phyloP scores from a whole-genome alignment of 2,329 filamentous ascomycete genomes.

The Fusarium tjaetaba region DNA sequence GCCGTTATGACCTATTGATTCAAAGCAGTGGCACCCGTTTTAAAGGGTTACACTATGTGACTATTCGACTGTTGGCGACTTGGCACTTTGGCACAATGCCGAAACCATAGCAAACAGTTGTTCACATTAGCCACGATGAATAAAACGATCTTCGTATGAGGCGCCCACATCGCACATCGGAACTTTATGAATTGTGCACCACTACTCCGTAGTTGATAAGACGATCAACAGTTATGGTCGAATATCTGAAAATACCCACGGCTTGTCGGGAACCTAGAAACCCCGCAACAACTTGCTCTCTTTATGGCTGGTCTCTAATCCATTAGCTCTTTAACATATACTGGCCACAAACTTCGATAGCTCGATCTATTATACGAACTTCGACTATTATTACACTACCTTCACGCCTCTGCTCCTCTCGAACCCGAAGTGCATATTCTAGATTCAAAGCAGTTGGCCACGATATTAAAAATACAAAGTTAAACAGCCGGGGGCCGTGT shows the following conservation, averaged over 20 bases:
- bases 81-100: not conserved
- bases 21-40: not conserved
- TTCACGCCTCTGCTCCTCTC: not conserved
- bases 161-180: not conserved
- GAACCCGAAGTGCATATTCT: not conserved
- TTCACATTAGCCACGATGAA: not conserved
- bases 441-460: not conserved
- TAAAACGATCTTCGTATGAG: not conserved
- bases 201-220: not conserved
- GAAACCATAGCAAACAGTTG: not conserved
- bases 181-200: not conserved
- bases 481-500: slow-evolving; percentile 11
- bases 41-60: not conserved
- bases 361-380: slow-evolving; percentile 1
- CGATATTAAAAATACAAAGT: not conserved
- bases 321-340: not conserved
- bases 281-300: not conserved
- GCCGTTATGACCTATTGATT: not conserved
- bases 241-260: not conserved
- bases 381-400: not conserved
- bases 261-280: not conserved
- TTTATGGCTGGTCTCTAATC: not conserved
- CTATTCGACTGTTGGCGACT: not conserved
- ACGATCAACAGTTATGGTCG: not conserved
- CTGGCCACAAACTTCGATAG: not conserved